Base-by-base conservation (phyloP, 106 monocot genomes). In the Allium sativum region DNA sequence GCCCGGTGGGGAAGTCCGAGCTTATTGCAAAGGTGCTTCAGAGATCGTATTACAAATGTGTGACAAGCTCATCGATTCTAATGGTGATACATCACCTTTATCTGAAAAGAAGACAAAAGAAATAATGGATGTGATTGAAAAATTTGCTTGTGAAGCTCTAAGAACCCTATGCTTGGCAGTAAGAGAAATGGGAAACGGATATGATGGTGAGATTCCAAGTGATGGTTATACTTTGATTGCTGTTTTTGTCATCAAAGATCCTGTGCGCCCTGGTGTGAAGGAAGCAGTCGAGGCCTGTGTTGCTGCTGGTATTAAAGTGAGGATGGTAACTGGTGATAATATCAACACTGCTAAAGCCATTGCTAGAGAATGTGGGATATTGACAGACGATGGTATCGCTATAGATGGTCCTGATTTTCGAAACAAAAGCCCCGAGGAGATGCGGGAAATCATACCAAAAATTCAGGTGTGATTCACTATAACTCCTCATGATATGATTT, bases 281-380 rank as follows among this genome's bases (percentile, higher is more conserved):
- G 87, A 90, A 41, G 95, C 95, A 61, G 90, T 96, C 53, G 57
- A 79, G 67, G 79, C 77, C 53, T 96, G 95, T 62, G 44, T 68
- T 48, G 75, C 81, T 71, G 95, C 95, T 48, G 95, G 95, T 22
- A 82, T 96, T 59, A 87, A 70, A 52, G 95, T 96, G 53, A 72
- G 90, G 56, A 96, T 96, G 90, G 95, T 96, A 61, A 96, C 95
- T 21, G 95, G 95, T 61, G 95, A 96, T 74, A 96, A 90, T 53
- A 96, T 95, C 56, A 70, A 84, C 65, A 95, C 94, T 8, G 94
- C 94, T 67, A 90, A 90, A 75, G 94, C 94, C 47, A 96, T 96
- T 47, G 95, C 95, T 11, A 96, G 42, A 65, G 95, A 96, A 69
- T 96, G 95, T 70, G 95, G 95, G 40, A 96, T 96, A 65, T 68